A percentile compares a stretch with the other conserved stretches of the same genome.
These are phyloP conservation scores for Pleurotus citrinopileatus DNA, from an alignment of 768 basidiomycete genomes.

Conservation along the genomic window DNA sequence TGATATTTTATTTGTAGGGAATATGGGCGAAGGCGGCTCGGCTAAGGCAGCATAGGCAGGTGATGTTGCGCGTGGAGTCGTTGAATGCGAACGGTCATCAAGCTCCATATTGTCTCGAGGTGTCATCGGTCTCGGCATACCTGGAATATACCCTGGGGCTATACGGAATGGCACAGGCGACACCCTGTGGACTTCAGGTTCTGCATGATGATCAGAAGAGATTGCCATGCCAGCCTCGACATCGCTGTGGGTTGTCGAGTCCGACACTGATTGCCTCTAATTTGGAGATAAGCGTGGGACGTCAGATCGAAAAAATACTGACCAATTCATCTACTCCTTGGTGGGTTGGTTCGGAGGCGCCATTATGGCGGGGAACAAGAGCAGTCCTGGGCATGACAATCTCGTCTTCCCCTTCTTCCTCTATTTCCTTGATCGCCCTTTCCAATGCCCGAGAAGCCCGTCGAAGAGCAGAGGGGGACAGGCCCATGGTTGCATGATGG, in stretches of 20 bases:
- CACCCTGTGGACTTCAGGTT: slow-evolving; percentile 48
- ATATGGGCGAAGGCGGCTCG: slow-evolving; percentile 28
- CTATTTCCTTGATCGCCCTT: slow-evolving; percentile 73
- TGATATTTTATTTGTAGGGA: slow-evolving; percentile 33
- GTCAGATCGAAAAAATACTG: slow-evolving; percentile 19
- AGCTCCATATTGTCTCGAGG: slow-evolving; percentile 69
- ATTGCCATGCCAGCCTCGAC: slow-evolving; percentile 70
- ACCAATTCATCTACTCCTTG: slow-evolving; percentile 20
- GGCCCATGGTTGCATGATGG: slow-evolving; percentile 43
- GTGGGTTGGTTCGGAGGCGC: background rate
- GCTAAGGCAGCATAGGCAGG: slow-evolving; percentile 41
- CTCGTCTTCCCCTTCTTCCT: slow-evolving; percentile 74
- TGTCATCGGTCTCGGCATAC: slow-evolving; percentile 90
- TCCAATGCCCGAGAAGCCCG: slow-evolving; percentile 75
- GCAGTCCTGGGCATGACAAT: slow-evolving; percentile 70
- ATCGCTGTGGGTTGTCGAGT: slow-evolving; percentile 35
- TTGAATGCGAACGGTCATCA: slow-evolving; percentile 70
- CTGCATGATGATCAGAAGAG: slow-evolving; percentile 57
- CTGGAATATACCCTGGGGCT: slow-evolving; percentile 81
- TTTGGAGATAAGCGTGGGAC: slow-evolving; percentile 7
- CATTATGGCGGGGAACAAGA: slow-evolving; percentile 36
- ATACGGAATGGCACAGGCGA: slow-evolving; percentile 51
- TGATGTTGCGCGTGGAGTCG: slow-evolving; percentile 78
- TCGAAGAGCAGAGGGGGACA: slow-evolving; percentile 51
- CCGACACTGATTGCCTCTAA: slow-evolving; percentile 30